Evolutionary conservation across 176 grass and related monocot genomes (phyloP), one percentile per base, ranked within the genome.

Genomic region (Thalia dealbata): DNA sequence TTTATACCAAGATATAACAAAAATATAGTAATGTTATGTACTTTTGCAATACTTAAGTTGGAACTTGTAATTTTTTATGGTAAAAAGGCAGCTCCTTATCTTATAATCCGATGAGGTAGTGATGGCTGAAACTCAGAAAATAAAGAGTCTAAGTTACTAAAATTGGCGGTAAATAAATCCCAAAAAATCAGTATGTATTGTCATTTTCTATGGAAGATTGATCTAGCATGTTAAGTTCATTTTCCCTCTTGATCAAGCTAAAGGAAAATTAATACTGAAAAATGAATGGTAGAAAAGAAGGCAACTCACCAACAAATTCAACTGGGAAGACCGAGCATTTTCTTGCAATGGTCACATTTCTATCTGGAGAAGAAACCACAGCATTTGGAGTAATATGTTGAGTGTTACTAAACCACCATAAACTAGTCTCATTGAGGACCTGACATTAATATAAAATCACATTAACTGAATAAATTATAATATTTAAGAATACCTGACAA

Each of bases 351-450:
- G 95, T 99, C 38, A 93, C 95, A 38, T 99, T 93, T 72, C 80
- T 93, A 71, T 99, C 90, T 35, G 95, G 95, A 79, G 85, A 82
- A 69, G 77, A 99, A 26, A 99, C 82, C 26, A 99, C 83, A 76
- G 90, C 90, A 77, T 99, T 99, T 75, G 95, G 90, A 83, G 90
- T 91, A 54, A 99, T 99, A 75, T 99, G 90, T 0, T 32, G 66
- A 10, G 95, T 99, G 59, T 77, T 84, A 45, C 84, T 71, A 52
- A 99, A 99, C 90, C 95, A 99, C 95, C 90, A 97, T 69, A 93
- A 74, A 74, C 90, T 99, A 71, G 85, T 93, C 80, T 99, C 90
- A 15, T 99, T 99, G 66, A 99, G 89, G 78, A 93, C 87, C 95
- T 93, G 84, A 71, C 78, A 23, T 69, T 35, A 69, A 67, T 25